These are phyloP conservation scores for Tuber indicum DNA, from an alignment of 495 filamentous ascomycete genomes.

Conservation along the genomic window DNA sequence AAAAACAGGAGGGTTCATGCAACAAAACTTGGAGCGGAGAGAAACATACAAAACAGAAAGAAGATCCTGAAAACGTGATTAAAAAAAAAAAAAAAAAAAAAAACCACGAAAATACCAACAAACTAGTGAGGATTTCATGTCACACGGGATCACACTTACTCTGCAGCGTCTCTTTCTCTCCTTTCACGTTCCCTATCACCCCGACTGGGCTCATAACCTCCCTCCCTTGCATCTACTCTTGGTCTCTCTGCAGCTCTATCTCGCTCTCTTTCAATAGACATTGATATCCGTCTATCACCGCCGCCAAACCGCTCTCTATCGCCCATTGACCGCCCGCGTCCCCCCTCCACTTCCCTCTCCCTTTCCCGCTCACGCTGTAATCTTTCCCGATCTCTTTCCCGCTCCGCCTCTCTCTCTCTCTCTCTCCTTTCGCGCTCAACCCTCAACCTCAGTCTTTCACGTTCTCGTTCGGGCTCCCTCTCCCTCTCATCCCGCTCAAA, in stretches of 20 bases:
- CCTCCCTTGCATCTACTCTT: conserved; percentile 24
- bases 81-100: conserved; percentile 8
- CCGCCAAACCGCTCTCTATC: not conserved
- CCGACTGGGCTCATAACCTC: conserved; percentile 34
- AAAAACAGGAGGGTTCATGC: conserved; percentile 38
- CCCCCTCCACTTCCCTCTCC: conserved; percentile 6
- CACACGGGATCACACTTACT: conserved; percentile 36
- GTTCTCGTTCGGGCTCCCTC: conserved; percentile 13
- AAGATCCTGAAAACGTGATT: conserved; percentile 8
- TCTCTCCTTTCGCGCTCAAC: conserved; percentile 12
- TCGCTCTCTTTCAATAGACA: not conserved
- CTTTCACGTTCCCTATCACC: conserved; percentile 40
- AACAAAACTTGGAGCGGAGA: conserved; percentile 34
- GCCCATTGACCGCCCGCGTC: not conserved
- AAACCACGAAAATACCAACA: conserved; percentile 11
- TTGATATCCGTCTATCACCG: not conserved
- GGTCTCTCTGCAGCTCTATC: conserved; percentile 22
- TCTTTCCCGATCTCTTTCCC: conserved; percentile 16
- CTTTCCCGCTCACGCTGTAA: conserved; percentile 13
- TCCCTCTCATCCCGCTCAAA: conserved; percentile 38
- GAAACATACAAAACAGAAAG: not conserved
- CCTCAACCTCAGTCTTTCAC: conserved; percentile 19
- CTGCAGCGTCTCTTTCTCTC: conserved; percentile 40
- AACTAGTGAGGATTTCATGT: not conserved
- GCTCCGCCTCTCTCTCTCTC: conserved; percentile 22